Evolutionary conservation across 257 asterid species (phyloP), one percentile per base, ranked within the genome.

Genomic region (Primulina huaijiensis): DNA sequence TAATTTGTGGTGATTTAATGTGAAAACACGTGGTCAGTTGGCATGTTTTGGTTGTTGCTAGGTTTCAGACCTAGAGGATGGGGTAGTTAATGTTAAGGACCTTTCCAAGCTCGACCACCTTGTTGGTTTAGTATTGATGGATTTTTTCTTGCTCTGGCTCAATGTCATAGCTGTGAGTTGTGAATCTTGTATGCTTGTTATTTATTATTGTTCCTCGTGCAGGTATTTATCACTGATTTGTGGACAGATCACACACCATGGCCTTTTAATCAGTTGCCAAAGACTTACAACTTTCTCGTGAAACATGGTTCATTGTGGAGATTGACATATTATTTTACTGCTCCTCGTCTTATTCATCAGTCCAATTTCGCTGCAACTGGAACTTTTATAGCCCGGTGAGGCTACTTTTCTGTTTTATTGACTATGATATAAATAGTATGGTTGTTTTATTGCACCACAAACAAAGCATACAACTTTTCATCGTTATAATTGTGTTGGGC

Each of bases 171-270:
- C 56, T 77, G 79, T 74, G 25, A 67, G 59, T 64, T 70, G 55
- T 64, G 75, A 71, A 46, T 14, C 19, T 31, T 11, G 60, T 59
- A 46, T 71, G 80, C 64, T 63, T 35, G 55, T 23, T 17, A 67
- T 68, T 73, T 68, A 74, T 58, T 74, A 52, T 77, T 66, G 60
- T 72, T 78, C 69, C 40, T 69, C 57, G 77, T 76, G 75, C 88
- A 94, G 99, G 99, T 94, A 66, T 85, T 71, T 75, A 74, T 94
- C 72, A 87, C 96, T 78, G 99, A 94, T 78, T 84, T 94, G 73
- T 94, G 99, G 99, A 77, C 97, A 30, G 97, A 94, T 74, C 99
- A 94, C 57, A 94, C 99, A 14, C 99, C 99, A 7, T 94, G 99
- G 99, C 99, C 99, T 53, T 94, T 94, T 76, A 94, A 94, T 82